Percentiles rank a stretch among this genome's conserved stretches.
phyloP scores from a whole-genome alignment of 2,329 filamentous ascomycete genomes.

The Venturia effusa region DNA sequence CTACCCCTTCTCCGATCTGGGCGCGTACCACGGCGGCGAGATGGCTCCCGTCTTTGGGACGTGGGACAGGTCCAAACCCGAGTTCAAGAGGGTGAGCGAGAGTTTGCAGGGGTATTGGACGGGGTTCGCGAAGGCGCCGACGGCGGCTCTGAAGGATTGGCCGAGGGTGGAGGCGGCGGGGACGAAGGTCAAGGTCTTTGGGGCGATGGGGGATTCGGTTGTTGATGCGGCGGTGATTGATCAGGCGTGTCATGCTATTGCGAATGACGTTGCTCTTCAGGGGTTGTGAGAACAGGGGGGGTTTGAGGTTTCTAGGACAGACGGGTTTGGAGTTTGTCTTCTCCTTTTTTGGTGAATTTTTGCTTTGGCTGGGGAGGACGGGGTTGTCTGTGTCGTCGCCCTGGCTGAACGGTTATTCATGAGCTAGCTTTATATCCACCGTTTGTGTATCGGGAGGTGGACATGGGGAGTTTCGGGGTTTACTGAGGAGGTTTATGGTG shows the following conservation, averaged over 20 bases:
- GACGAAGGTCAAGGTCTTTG: background rate
- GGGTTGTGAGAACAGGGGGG: background rate
- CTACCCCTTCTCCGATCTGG: constrained; percentile 15
- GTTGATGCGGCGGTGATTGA: background rate
- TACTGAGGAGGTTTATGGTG: too few species aligned
- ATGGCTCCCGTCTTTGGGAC: constrained; percentile 15
- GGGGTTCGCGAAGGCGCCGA: background rate
- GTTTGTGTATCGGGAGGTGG: too few species aligned
- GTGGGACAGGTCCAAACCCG: background rate
- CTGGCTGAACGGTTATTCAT: too few species aligned
- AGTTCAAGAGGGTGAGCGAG: constrained; percentile 5
- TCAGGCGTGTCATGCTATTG: background rate
- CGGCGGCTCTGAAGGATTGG: background rate
- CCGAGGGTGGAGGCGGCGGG: background rate
- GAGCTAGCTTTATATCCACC: too few species aligned
- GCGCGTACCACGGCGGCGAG: constrained; percentile 25
- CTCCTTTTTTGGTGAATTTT: too few species aligned
- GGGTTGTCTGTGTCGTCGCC: too few species aligned
- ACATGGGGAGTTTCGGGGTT: too few species aligned
- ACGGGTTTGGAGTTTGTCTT: too few species aligned
- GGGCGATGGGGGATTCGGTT: background rate
- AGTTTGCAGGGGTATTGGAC: constrained; percentile 9
- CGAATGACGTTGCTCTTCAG: background rate
- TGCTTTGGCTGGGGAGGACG: too few species aligned
- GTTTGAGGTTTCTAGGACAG: too few species aligned